Evolutionary conservation across 2,329 filamentous ascomycete species (phyloP).

Genomic region (Epichloe glyceriae): DNA sequence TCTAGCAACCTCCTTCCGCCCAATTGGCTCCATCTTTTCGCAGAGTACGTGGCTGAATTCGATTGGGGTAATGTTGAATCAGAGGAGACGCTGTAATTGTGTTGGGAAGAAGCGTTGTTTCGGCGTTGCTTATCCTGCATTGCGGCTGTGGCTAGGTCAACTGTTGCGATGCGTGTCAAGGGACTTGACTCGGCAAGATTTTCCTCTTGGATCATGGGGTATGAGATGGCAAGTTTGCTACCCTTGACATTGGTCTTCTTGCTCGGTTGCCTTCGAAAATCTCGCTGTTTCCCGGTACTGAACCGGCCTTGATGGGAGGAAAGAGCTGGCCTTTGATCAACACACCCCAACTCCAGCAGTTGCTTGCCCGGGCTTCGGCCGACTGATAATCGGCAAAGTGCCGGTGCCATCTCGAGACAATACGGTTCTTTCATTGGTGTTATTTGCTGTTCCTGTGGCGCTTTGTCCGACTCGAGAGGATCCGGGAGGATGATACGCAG

Average conservation of each 20-base stretch:
- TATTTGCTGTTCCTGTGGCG: not conserved
- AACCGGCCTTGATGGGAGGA: constrained; percentile 24
- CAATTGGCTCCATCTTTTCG: constrained; percentile 16
- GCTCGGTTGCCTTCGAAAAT: constrained; percentile 7
- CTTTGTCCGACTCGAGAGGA: not conserved
- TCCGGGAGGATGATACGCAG: not conserved
- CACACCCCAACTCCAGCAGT: constrained; percentile 24
- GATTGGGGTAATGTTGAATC: not conserved
- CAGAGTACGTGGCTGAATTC: not conserved
- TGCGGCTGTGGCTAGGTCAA: constrained; percentile 37
- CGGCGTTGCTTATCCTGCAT: constrained; percentile 32
- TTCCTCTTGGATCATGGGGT: constrained; percentile 28
- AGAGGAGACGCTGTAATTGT: constrained; percentile 13
- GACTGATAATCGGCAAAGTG: constrained; percentile 25
- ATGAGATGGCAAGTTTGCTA: constrained; percentile 34
- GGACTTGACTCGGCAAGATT: constrained; percentile 22
- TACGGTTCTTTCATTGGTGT: not conserved
- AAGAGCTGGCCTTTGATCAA: constrained; percentile 29
- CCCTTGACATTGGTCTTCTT: constrained; percentile 17
- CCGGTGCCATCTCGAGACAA: constrained; percentile 9
- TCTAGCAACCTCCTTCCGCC: constrained; percentile 24
- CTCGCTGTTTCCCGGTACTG: constrained; percentile 11
- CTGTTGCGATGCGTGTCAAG: constrained; percentile 31
- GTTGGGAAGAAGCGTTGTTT: constrained; percentile 15
- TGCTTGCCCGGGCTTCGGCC: constrained; percentile 23